Conservation (phyloP, 176 grass and related monocot genomes). For the Puya raimondii region DNA sequence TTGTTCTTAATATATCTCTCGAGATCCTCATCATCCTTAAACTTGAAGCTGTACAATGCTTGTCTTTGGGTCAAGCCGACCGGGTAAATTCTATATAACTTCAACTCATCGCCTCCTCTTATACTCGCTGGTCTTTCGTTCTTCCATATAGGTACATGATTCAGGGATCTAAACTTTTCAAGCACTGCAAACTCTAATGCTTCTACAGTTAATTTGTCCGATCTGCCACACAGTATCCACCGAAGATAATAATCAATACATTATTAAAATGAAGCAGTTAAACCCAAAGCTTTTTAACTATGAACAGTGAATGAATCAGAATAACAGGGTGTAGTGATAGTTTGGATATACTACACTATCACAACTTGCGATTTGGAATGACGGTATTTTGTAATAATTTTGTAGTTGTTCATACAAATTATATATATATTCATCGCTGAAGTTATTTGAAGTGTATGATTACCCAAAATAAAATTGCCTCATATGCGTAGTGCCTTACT, state of each 20-base stretch:
- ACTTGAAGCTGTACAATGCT: conserved; percentile 18
- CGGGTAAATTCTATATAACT: conserved; percentile 73
- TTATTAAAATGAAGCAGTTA: neutral
- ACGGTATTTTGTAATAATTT: too few relatives aligned
- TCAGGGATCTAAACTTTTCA: conserved; percentile 58
- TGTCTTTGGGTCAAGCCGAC: conserved; percentile 47
- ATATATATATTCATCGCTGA: too few relatives aligned
- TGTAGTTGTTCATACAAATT: too few relatives aligned
- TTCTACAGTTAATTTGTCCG: conserved; percentile 37
- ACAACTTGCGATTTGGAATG: too few relatives aligned
- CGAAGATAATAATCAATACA: neutral
- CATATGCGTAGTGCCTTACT: neutral
- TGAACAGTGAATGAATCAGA: too few relatives aligned
- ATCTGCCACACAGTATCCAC: conserved; percentile 33
- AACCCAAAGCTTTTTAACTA: neutral
- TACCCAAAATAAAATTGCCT: neutral
- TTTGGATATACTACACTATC: too few relatives aligned
- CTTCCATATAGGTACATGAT: conserved; percentile 76
- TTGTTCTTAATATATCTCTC: conserved; percentile 15
- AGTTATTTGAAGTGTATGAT: neutral
- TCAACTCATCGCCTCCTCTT: conserved; percentile 62
- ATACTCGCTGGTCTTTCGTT: conserved; percentile 70
- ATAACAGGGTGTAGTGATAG: too few relatives aligned
- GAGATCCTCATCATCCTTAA: conserved; percentile 9
- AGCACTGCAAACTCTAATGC: conserved; percentile 46